Conservation (phyloP, 2,329 filamentous ascomycete species). For the Apiospora phragmitis region DNA sequence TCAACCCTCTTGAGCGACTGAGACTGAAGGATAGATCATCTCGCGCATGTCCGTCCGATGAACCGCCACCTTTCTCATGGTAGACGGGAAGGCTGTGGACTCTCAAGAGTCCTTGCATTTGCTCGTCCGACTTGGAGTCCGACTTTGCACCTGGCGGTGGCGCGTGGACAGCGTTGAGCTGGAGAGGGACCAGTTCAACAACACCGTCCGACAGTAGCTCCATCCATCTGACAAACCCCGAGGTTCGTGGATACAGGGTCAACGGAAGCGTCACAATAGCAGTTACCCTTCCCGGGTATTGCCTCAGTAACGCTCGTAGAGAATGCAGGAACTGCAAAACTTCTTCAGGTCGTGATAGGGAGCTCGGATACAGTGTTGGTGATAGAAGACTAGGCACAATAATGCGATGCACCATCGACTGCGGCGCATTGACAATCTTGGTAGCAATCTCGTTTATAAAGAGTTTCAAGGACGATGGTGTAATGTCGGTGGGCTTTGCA, state of each 20-base stretch:
- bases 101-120: constrained; percentile 81
- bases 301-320: constrained; percentile 72
- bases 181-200: constrained; percentile 76
- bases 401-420: constrained; percentile 72
- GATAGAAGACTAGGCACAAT: constrained; percentile 84
- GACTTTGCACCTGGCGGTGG: constrained; percentile 55
- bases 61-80: constrained; percentile 85
- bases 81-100: constrained; percentile 82
- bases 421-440: constrained; percentile 56
- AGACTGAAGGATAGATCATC: constrained; percentile 91
- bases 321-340: constrained; percentile 80
- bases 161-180: constrained; percentile 53
- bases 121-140: constrained; percentile 61
- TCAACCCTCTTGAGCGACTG: constrained; percentile 75
- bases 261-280: constrained; percentile 77
- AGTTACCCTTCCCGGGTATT: constrained; percentile 64
- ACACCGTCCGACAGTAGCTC: constrained; percentile 85
- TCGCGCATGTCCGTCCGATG: constrained; percentile 65
- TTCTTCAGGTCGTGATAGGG: constrained; percentile 67
- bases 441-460: constrained; percentile 62
- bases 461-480: constrained; percentile 57
- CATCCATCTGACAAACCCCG: constrained; percentile 80
- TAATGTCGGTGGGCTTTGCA: constrained; percentile 19
- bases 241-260: constrained; percentile 73
- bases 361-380: constrained; percentile 77